A percentile compares a stretch with the other conserved stretches of the same genome.
Conservation (phyloP, 108 stramenopile species). For the Thalassiosira profunda region DNA sequence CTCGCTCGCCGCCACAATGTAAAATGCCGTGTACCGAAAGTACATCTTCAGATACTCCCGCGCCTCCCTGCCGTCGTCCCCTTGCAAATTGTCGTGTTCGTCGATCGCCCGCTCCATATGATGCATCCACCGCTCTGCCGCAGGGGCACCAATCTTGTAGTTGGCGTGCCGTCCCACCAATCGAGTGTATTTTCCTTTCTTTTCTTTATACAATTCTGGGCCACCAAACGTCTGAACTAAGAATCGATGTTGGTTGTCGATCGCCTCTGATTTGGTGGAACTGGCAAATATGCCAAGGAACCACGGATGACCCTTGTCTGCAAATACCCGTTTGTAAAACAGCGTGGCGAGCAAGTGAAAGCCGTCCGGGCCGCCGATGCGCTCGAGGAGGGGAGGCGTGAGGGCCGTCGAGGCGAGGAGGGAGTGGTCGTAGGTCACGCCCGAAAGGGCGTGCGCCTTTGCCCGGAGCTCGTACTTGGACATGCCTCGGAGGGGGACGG, state of each 20-base stretch:
- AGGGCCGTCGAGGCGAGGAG: slow-evolving; percentile 26
- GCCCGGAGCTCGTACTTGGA: slow-evolving; percentile 38
- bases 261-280: slow-evolving; percentile 74
- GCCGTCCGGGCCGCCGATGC: slow-evolving; percentile 64
- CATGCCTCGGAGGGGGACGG: slow-evolving; percentile 16
- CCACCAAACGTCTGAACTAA: slow-evolving; percentile 86
- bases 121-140: slow-evolving; percentile 73
- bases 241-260: slow-evolving; percentile 85
- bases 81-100: slow-evolving; percentile 49
- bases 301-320: slow-evolving; percentile 57
- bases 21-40: slow-evolving; percentile 73
- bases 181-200: slow-evolving; percentile 80
- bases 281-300: slow-evolving; percentile 83
- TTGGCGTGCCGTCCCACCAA: slow-evolving; percentile 85
- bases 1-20: slow-evolving; percentile 77
- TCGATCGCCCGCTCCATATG: slow-evolving; percentile 75
- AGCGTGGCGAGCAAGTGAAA: slow-evolving; percentile 50
- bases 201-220: slow-evolving; percentile 69
- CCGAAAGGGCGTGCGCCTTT: slow-evolving; percentile 17
- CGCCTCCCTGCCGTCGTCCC: slow-evolving; percentile 44
- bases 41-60: slow-evolving; percentile 37
- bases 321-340: slow-evolving; percentile 81
- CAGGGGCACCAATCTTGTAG: slow-evolving; percentile 60
- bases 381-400: slow-evolving; percentile 56
- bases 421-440: slow-evolving; percentile 30